Evolutionary conservation across 192 early-diverging fungal species (phyloP).

Genomic region (Rhizophlyctis rosea): DNA sequence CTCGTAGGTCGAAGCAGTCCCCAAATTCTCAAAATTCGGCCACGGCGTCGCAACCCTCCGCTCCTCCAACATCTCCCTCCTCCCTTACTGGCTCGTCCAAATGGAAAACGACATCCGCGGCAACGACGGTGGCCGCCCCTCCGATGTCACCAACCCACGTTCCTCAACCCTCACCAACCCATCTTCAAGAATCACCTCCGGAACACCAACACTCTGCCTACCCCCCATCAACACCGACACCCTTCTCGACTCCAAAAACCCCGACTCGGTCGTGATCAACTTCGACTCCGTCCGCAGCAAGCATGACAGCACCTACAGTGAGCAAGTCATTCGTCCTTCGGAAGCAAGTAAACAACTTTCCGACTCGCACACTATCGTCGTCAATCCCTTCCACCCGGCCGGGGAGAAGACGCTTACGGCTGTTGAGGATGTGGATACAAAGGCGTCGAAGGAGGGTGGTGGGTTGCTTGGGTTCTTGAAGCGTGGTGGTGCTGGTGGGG

Average conservation of each 20-base stretch:
- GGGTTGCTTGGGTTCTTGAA: no score
- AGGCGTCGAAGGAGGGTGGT: no score
- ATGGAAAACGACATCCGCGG: constrained; percentile 90
- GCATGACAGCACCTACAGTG: constrained; percentile 23
- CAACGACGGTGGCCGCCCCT: no score
- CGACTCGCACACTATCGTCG: no score
- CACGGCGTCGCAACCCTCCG: constrained; percentile 82
- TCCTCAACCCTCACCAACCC: constrained; percentile 26
- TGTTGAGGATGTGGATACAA: no score
- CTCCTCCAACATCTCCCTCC: constrained; percentile 62
- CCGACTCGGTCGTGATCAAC: constrained; percentile 15
- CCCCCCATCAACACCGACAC: constrained; percentile 7
- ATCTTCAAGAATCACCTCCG: constrained; percentile 85
- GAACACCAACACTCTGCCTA: constrained; percentile 43
- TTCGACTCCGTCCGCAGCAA: constrained; percentile 15
- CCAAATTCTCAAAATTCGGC: constrained; percentile 96
- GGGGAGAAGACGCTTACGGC: no score
- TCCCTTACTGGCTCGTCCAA: constrained; percentile 92
- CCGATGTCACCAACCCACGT: constrained; percentile 15
- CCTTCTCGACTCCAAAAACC: neutral
- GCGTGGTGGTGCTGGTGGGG: no score
- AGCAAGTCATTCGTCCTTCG: no score
- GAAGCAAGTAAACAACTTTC: no score
- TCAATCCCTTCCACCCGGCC: no score
- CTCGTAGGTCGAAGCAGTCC: constrained; percentile 71